Evolutionary conservation across 306 rosid species (phyloP), one percentile per base, ranked within the genome.

Genomic region (Quercus parvula): DNA sequence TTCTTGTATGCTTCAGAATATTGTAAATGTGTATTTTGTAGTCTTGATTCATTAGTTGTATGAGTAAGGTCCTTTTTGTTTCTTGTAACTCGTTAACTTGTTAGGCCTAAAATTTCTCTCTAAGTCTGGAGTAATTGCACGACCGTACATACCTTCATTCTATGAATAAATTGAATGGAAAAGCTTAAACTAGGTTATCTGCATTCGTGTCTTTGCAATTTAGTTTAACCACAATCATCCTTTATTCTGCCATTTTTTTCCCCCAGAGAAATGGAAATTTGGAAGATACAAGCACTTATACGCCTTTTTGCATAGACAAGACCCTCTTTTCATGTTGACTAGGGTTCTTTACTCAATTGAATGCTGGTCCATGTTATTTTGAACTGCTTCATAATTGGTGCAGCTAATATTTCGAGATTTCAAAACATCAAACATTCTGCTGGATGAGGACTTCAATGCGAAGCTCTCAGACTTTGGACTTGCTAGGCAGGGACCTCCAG

Each of bases 401-500:
- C 97, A 95, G 99, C 92, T 95, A 66, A 95, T 95, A 80, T 95
- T 95, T 75, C 97, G 99, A 4, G 99, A 95, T 85, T 95, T 95
- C 67, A 95, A 95, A 84, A 88, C 96, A 1, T 93, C 99, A 63
- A 95, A 95, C 76, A 81, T 95, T 84, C 79, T 95, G 74, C 92
- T 95, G 54, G 99, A 95, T 44, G 98, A 85, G 86, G 97, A 91
- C 31, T 93, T 90, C 79, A 93, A 86, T 86, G 99, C 98, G 14
- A 95, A 95, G 86, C 99, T 95, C 85, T 95, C 99, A 10, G 99
- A 95, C 88, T 95, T 95, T 75, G 99, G 99, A 82, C 89, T 95
- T n/a, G 99, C 99, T 17, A 87, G 98, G 82, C 99, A 91, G 85
- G 99, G 99, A 82, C 99, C 99, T 73, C 69, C 88, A 0, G 91